Conservation (phyloP, 495 filamentous ascomycete species). For the Margaritispora aquatica region DNA sequence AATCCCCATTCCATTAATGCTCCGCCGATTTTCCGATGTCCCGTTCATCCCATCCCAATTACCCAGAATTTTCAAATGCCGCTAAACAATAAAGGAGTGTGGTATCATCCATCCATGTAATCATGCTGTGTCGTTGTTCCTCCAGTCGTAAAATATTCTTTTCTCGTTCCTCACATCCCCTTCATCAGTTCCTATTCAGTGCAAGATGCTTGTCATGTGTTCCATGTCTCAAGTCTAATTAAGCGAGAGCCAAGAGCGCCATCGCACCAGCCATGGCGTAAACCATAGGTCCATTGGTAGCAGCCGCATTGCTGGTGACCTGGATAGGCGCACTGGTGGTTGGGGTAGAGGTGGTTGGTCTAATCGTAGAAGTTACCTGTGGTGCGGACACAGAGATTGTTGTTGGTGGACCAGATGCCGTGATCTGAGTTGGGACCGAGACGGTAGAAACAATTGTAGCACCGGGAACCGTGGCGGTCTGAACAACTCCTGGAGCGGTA, state of each 20-base stretch:
- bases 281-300: constrained; percentile 12
- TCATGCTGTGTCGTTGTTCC: neutral
- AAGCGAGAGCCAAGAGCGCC: constrained; percentile 19
- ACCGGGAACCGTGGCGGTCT: constrained; percentile 8
- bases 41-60: neutral
- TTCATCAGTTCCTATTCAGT: neutral
- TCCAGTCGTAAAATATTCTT: too few species aligned
- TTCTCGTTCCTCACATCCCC: neutral
- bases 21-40: neutral
- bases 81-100: neutral
- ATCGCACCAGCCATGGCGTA: constrained; percentile 18
- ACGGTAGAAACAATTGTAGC: constrained; percentile 4
- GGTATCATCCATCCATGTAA: neutral
- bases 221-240: neutral
- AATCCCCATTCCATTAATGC: neutral
- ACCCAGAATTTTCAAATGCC: too few species aligned
- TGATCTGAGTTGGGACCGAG: neutral
- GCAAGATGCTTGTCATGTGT: neutral
- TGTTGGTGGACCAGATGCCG: neutral
- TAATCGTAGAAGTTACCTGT: neutral
- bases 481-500: constrained; percentile 14
- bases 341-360: neutral
- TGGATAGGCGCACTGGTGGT: constrained; percentile 14
- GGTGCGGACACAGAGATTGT: neutral
- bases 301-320: constrained; percentile 5